Conservation (phyloP, 2,329 filamentous ascomycete genomes). For the Drechslera avenae region DNA sequence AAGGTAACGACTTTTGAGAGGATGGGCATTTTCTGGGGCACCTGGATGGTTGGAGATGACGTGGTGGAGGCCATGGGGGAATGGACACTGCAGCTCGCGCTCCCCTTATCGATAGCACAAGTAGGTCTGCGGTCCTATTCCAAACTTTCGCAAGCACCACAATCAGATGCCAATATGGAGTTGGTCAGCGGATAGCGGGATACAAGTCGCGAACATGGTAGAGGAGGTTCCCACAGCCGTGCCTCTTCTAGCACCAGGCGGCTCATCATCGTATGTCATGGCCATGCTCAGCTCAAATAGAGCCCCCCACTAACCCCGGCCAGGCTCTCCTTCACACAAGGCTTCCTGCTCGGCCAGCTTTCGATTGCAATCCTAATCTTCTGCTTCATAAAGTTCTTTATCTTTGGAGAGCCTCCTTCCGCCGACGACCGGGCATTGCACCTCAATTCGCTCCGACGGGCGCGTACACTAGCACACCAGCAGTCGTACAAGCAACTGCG, state of each 20-base stretch:
- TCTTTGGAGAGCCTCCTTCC: constrained; percentile 91
- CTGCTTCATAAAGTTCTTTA: constrained; percentile 99
- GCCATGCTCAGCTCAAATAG: background rate
- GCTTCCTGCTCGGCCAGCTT: constrained; percentile 89
- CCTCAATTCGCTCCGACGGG: constrained; percentile 74
- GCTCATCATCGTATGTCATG: constrained; percentile 27
- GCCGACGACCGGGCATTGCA: constrained; percentile 78
- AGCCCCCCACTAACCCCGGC: constrained; percentile 28
- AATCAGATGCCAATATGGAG: constrained; percentile 12
- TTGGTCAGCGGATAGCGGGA: constrained; percentile 10
- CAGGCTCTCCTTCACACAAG: constrained; percentile 89
- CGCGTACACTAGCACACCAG: constrained; percentile 73
- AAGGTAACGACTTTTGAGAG: constrained; percentile 23
- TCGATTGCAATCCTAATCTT: constrained; percentile 90
- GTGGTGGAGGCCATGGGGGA: background rate
- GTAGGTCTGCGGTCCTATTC: constrained; percentile 8
- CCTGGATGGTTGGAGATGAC: constrained; percentile 3
- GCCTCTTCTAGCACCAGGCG: constrained; percentile 25
- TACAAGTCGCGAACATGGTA: constrained; percentile 17
- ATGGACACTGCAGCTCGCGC: constrained; percentile 13
- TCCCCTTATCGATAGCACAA: constrained; percentile 7
- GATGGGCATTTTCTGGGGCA: constrained; percentile 19
- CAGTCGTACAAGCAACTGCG: constrained; percentile 33
- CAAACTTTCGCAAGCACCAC: background rate
- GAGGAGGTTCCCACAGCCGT: constrained; percentile 20